Evolutionary conservation across 257 asterid species (phyloP).

Genomic region (Fraxinus pennsylvanica): DNA sequence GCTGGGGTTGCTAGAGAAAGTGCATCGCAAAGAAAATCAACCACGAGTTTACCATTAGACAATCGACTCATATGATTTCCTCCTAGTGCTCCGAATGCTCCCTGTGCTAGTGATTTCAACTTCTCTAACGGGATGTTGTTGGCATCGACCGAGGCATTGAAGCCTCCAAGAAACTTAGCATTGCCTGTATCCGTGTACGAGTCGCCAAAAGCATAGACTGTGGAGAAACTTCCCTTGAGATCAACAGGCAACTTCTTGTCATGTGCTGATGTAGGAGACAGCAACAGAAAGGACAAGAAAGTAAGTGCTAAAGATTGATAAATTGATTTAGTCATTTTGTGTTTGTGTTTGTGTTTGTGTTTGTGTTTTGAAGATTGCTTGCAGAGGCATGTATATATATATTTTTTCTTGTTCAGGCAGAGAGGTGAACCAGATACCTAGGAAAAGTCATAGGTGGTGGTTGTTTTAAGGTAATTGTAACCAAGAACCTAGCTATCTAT

Average conservation of each 20-base stretch:
- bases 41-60: constrained; percentile 31
- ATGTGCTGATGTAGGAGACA: constrained; percentile 24
- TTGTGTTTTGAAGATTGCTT: not conserved
- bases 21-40: constrained; percentile 44
- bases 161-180: constrained; percentile 30
- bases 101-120: not conserved
- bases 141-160: not conserved
- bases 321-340: constrained; percentile 2
- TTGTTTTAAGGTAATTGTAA: constrained; percentile 19
- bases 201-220: constrained; percentile 53
- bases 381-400: not conserved
- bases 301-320: constrained; percentile 19
- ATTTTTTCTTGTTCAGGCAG: constrained; percentile 9
- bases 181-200: constrained; percentile 47
- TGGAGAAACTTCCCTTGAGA: constrained; percentile 32
- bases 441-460: constrained; percentile 26
- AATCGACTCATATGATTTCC: constrained; percentile 16
- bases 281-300: constrained; percentile 27
- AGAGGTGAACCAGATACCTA: constrained; percentile 28
- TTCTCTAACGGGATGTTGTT: not conserved
- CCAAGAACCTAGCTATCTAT: constrained; percentile 6
- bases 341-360: not conserved
- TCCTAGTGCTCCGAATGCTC: not conserved
- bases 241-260: not conserved
- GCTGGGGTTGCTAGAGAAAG: constrained; percentile 33